These are phyloP conservation scores for Auxenochlorella protothecoides DNA, from an alignment of 139 green algal species.

Conservation along the genomic window DNA sequence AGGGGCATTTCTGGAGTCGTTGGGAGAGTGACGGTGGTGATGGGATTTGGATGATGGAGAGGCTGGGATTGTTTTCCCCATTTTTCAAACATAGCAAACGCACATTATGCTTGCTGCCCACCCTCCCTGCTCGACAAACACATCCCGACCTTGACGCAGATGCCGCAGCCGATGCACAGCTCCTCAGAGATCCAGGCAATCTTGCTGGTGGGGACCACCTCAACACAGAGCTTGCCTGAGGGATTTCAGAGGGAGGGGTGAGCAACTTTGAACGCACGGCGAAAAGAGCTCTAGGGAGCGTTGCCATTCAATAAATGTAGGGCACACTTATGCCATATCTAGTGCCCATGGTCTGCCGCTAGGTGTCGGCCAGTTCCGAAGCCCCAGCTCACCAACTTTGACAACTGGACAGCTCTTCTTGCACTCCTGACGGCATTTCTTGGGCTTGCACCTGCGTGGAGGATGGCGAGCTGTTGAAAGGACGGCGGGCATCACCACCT, in stretches of 20 bases:
- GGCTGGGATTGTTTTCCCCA: too few species aligned
- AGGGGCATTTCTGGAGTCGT: constrained; percentile 89
- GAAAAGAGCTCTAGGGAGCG: not conserved
- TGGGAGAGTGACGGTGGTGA: not conserved
- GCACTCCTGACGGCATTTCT: constrained; percentile 99
- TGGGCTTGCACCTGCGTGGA: constrained; percentile 83
- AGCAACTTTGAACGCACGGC: not conserved
- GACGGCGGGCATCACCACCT: not conserved
- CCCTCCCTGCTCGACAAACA: not conserved
- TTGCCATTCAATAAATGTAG: not conserved
- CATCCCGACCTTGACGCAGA: constrained; percentile 89
- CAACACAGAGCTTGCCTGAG: constrained; percentile 94
- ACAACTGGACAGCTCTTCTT: constrained; percentile 98
- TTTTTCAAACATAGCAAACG: not conserved
- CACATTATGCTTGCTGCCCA: constrained; percentile 1
- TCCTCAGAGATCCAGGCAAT: constrained; percentile 94
- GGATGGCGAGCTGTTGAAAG: not conserved
- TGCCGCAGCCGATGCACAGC: constrained; percentile 99
- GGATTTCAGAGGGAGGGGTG: not conserved
- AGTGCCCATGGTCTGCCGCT: not conserved
- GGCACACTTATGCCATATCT: not conserved
- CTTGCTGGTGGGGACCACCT: constrained; percentile 79
- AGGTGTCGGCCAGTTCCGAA: not conserved
- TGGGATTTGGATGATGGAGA: too few species aligned
- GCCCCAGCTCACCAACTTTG: constrained; percentile 70